These are phyloP conservation scores for Gorgonomyces haynaldii DNA, from an alignment of 192 early-diverging fungal genomes.

Conservation along the genomic window DNA sequence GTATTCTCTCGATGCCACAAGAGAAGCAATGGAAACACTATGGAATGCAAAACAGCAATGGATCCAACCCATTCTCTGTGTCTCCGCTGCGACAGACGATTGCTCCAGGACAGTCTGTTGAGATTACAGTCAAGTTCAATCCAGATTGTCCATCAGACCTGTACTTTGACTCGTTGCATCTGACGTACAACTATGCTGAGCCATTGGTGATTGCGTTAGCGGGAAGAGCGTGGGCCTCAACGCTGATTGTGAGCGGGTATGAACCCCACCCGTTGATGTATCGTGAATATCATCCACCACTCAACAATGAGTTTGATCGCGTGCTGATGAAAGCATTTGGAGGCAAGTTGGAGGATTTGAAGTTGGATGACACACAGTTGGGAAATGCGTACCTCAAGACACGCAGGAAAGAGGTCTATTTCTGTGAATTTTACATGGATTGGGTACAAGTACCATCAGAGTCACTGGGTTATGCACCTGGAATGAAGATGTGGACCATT, in stretches of 20 bases:
- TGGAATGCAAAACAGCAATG: background rate
- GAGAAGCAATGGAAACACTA: conserved; percentile 1
- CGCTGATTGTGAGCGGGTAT: conserved; percentile 23
- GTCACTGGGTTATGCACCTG: too few relatives aligned
- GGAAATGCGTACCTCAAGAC: too few relatives aligned
- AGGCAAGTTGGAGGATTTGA: too few relatives aligned
- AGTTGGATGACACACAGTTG: too few relatives aligned
- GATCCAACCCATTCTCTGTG: conserved; percentile 17
- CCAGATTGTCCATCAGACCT: conserved; percentile 24
- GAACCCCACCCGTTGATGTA: conserved; percentile 16
- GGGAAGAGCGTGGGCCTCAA: conserved; percentile 34
- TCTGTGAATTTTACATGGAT: too few relatives aligned
- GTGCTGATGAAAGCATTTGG: too few relatives aligned
- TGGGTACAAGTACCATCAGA: too few relatives aligned
- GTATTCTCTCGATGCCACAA: conserved; percentile 3
- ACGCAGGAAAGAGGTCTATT: too few relatives aligned
- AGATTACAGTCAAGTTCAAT: conserved; percentile 23
- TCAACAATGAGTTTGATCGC: conserved; percentile 14
- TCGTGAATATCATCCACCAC: too few relatives aligned
- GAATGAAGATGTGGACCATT: too few relatives aligned
- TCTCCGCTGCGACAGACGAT: conserved; percentile 6
- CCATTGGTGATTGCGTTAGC: conserved; percentile 10
- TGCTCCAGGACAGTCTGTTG: conserved; percentile 9
- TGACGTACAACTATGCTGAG: conserved; percentile 3
- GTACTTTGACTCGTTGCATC: conserved; percentile 13